Evolutionary conservation across 768 basidiomycete species (phyloP).

Genomic region (Hortiboletus campestris): DNA sequence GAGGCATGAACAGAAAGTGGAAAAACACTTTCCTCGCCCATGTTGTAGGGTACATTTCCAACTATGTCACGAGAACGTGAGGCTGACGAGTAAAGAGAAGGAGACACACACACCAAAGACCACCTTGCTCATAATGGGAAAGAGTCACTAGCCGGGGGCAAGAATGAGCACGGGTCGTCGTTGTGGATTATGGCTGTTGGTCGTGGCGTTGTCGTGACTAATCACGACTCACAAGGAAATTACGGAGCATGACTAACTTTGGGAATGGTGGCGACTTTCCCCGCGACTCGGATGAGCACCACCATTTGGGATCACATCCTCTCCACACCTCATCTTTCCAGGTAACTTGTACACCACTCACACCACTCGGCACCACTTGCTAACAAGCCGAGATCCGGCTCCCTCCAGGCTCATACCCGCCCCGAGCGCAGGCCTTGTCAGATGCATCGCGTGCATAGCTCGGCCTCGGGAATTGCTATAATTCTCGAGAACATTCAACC

Average conservation of each 20-base stretch:
- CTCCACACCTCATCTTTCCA: not conserved
- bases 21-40: slow-evolving; percentile 59
- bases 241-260: not conserved
- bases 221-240: not conserved
- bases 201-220: slow-evolving; percentile 17
- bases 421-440: not conserved
- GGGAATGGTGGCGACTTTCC: too few species aligned
- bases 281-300: too few species aligned
- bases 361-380: not conserved
- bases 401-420: not conserved
- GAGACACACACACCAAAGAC: slow-evolving; percentile 56
- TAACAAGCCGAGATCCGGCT: not conserved
- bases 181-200: not conserved
- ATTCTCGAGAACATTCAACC: not conserved
- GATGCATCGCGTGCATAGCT: not conserved
- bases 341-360: slow-evolving; percentile 3
- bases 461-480: not conserved
- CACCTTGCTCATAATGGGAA: slow-evolving; percentile 57
- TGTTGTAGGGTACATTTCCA: slow-evolving; percentile 88
- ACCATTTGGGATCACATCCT: not conserved
- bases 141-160: not conserved
- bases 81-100: not conserved
- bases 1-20: not conserved
- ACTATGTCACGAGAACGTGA: slow-evolving; percentile 40
- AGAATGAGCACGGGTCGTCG: not conserved